Evolutionary conservation across 2,329 filamentous ascomycete genomes (phyloP).

Genomic region (Cytospora leucostoma): DNA sequence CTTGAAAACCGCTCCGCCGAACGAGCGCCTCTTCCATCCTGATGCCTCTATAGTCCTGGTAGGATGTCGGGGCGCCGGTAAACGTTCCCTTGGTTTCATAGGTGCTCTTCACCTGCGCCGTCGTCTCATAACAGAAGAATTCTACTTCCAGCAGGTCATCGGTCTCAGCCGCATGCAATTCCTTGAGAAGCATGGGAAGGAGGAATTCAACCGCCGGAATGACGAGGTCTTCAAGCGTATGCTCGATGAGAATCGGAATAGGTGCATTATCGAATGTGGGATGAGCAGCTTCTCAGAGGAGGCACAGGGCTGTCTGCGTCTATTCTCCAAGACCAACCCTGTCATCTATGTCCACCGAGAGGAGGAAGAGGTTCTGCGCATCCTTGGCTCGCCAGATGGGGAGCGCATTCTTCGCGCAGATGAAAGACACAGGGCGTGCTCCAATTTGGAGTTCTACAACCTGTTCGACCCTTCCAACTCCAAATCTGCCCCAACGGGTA

Average conservation of each 20-base stretch:
- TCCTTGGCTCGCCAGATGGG: conserved; percentile 56
- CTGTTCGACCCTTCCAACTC: conserved; percentile 51
- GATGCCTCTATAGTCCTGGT: conserved; percentile 71
- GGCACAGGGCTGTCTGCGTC: conserved; percentile 57
- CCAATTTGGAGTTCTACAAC: conserved; percentile 74
- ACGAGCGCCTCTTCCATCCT: conserved; percentile 50
- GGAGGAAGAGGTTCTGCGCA: conserved; percentile 59
- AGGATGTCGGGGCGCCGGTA: conserved; percentile 70
- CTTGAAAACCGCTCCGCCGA: conserved; percentile 37
- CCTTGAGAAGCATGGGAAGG: conserved; percentile 60
- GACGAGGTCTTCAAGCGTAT: conserved; percentile 62
- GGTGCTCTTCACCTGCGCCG: conserved; percentile 67
- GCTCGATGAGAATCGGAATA: conserved; percentile 58
- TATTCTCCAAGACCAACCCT: conserved; percentile 64
- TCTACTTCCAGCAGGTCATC: conserved; percentile 65
- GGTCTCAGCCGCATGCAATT: conserved; percentile 62
- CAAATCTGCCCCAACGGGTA: conserved; percentile 31
- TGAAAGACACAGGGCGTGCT: conserved; percentile 60
- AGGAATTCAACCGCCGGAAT: conserved; percentile 63
- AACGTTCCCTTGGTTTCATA: conserved; percentile 72
- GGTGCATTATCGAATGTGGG: conserved; percentile 70
- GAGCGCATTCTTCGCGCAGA: conserved; percentile 58
- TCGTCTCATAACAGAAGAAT: conserved; percentile 68
- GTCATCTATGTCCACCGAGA: conserved; percentile 72
- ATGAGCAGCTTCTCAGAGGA: conserved; percentile 63